These are phyloP conservation scores for Medakamo hakoo DNA, from an alignment of 139 green algal genomes.

Conservation along the genomic window DNA sequence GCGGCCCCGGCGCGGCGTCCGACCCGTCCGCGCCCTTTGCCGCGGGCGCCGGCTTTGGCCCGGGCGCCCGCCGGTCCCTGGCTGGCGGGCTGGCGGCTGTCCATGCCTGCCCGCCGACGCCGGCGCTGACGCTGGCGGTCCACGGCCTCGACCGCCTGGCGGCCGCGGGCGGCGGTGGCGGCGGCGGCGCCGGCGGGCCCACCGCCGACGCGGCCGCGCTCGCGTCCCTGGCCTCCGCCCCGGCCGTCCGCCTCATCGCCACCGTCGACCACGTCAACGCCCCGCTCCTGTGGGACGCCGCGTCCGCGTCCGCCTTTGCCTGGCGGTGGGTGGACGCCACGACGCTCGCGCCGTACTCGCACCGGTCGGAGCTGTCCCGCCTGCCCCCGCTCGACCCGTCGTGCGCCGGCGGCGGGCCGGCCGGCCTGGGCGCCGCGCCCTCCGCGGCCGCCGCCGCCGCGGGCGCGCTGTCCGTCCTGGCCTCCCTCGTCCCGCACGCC, in stretches of 20 bases:
- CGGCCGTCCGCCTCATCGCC: background rate
- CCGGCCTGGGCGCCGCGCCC: background rate
- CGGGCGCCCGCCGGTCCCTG: no score
- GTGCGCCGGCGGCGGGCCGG: no score
- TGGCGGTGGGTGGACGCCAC: background rate
- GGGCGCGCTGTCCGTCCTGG: background rate
- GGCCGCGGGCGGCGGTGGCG: no score
- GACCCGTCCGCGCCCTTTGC: no score
- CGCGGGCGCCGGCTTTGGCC: background rate
- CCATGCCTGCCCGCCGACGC: background rate
- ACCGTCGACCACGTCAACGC: background rate
- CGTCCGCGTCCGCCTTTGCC: background rate
- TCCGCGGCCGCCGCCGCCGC: no score
- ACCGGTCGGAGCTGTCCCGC: no score
- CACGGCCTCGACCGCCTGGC: background rate
- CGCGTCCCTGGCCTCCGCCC: background rate
- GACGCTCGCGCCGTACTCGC: background rate
- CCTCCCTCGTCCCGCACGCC: background rate
- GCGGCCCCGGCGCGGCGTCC: no score
- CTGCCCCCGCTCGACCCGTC: no score
- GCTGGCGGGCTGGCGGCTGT: background rate
- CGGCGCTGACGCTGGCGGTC: background rate
- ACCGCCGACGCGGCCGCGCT: background rate
- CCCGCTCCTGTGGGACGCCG: background rate
- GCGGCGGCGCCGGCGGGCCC: no score